Evolutionary conservation across 768 basidiomycete genomes (phyloP), one percentile per base, ranked within the genome.

Genomic region (Psilocybe cyanescens): DNA sequence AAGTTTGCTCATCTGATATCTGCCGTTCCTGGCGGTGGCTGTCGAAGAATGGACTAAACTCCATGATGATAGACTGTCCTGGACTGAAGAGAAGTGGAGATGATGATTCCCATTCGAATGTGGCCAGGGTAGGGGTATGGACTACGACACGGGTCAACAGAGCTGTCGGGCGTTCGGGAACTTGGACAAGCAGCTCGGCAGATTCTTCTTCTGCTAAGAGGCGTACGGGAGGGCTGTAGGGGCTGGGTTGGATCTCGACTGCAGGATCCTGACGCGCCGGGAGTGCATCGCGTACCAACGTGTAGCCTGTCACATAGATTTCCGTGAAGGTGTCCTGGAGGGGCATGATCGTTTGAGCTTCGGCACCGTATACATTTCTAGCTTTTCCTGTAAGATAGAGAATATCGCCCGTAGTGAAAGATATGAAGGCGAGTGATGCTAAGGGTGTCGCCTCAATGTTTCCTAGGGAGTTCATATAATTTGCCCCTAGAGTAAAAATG

Each of bases 381-480:
- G 87, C 87, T 7, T 68, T 70, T 2, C 88, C 88, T 2, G 89
- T 89, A 31, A 89, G 70, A 64, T 90, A 90, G 4, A 89, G 77
- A 12, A 89, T 77, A 35, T 83, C 74, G 3, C 88, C 87, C 0
- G 77, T 79, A 12, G 73, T 71, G 65, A 85, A 89, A 17, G 79
- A 80, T 6, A 84, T 69, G 59, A 89, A 82, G 14, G 84, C 83
- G 12, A 88, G 74, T 1, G 81, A 82, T 4, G 87, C 87, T 1
- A 84, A 67, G 3, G 84, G 83, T 0, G 83, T 86, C 28, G 78
- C 76, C 61, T 85, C 82, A 30, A 88, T 81, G 61, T 89, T 87
- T 1, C 87, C 87, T 11, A 89, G 72, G 16, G 86, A 86, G 16
- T 83, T 86, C 81, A 89, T 80, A 72, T 2, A 86, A 79, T 65